phyloP scores from a whole-genome alignment of 352 stramenopile species.

The Globisporangium cederbergense region DNA sequence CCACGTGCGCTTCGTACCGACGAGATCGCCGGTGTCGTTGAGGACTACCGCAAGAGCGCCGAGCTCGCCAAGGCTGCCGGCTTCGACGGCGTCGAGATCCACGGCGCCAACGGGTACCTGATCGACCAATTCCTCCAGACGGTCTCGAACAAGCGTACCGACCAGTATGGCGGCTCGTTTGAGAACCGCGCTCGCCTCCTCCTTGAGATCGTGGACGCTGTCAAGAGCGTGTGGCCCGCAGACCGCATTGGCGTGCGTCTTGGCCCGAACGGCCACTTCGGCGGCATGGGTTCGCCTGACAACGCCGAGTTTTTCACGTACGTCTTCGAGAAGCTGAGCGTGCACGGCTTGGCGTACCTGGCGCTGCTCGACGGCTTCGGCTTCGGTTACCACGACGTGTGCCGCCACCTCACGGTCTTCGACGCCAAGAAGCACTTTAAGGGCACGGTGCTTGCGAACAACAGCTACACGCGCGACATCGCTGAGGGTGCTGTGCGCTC shows the following conservation, averaged over 20 bases:
- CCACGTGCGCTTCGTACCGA: constrained; percentile 18
- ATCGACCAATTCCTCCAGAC: constrained; percentile 87
- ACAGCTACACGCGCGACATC: constrained; percentile 30
- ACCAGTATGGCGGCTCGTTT: constrained; percentile 72
- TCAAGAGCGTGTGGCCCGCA: constrained; percentile 13
- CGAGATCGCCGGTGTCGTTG: constrained; percentile 60
- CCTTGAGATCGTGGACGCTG: constrained; percentile 39
- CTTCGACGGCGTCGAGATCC: constrained; percentile 87
- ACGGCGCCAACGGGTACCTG: constrained; percentile 85
- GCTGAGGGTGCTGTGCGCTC: constrained; percentile 30
- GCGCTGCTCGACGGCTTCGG: constrained; percentile 25
- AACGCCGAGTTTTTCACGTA: constrained; percentile 18
- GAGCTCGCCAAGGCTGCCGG: constrained; percentile 51
- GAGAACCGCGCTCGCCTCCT: constrained; percentile 67
- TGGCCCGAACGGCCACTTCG: constrained; percentile 50
- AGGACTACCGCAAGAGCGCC: constrained; percentile 60
- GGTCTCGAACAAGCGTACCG: constrained; percentile 63
- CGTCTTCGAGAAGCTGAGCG: constrained; percentile 15
- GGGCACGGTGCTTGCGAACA: constrained; percentile 27
- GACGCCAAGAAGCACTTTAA: constrained; percentile 35
- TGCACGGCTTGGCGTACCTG: constrained; percentile 24
- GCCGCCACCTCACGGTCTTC: constrained; percentile 20
- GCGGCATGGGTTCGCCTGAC: constrained; percentile 32
- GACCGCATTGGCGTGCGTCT: constrained; percentile 15
- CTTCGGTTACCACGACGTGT: constrained; percentile 21